Evolutionary conservation across 345 rosid species (phyloP).

Genomic region (Psidium guajava): DNA sequence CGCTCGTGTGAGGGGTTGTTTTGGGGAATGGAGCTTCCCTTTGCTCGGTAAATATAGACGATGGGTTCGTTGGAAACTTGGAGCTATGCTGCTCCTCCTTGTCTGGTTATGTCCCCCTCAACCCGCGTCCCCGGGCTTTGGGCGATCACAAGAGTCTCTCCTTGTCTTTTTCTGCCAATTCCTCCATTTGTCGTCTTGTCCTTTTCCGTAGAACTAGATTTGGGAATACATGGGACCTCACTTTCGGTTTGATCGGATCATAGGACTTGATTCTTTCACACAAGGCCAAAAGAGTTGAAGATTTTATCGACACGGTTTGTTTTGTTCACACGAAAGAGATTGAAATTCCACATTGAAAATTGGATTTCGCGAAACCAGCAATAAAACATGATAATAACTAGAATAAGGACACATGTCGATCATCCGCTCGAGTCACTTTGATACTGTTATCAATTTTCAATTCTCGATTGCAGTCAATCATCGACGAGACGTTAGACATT

Average conservation of each 20-base stretch:
- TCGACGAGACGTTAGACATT: background rate
- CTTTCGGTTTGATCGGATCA: background rate
- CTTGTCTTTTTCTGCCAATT: background rate
- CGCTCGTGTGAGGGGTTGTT: conserved; percentile 60
- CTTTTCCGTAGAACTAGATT: background rate
- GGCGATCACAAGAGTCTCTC: background rate
- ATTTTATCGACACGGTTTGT: background rate
- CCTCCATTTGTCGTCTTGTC: background rate
- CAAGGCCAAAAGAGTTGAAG: background rate
- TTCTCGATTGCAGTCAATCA: background rate
- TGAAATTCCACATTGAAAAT: background rate
- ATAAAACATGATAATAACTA: background rate
- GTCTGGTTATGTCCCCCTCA: conserved; percentile 1
- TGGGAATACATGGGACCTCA: background rate
- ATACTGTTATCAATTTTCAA: background rate
- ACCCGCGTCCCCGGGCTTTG: background rate
- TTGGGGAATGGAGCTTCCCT: background rate
- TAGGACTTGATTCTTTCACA: background rate
- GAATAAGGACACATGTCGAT: background rate
- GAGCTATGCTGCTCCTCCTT: conserved; percentile 3
- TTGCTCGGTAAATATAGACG: background rate
- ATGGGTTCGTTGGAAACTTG: conserved; percentile 5
- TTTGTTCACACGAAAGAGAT: background rate
- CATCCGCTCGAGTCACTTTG: fast-evolving
- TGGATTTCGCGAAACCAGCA: background rate